phyloP scores from a whole-genome alignment of 768 basidiomycete species.

The Pleurotus tuber-regium region DNA sequence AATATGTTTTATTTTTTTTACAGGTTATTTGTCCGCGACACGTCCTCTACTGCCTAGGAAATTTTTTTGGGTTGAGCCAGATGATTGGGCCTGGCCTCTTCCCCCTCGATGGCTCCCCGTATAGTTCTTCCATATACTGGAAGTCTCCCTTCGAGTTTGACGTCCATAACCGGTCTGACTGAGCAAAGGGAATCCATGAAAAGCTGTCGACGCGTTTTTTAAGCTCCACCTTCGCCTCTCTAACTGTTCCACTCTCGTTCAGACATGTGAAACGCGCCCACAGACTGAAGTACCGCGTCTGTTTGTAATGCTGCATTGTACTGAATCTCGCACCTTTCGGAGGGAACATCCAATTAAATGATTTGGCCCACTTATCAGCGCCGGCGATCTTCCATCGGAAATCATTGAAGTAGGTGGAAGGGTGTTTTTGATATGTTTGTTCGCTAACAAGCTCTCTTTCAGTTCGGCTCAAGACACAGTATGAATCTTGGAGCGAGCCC shows the following conservation, averaged over 20 bases:
- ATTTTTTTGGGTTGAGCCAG: no score
- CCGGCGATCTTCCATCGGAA: slow-evolving; percentile 15
- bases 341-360: slow-evolving; percentile 19
- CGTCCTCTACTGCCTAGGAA: no score
- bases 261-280: slow-evolving; percentile 11
- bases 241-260: not conserved
- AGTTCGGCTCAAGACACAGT: slow-evolving; percentile 12
- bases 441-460: slow-evolving; percentile 12
- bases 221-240: slow-evolving; percentile 7
- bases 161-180: slow-evolving; percentile 18
- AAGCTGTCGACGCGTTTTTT: slow-evolving; percentile 13
- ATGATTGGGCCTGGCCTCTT: no score
- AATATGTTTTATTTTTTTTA: no score
- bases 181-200: slow-evolving; percentile 19
- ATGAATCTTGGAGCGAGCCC: slow-evolving; percentile 9
- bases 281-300: slow-evolving; percentile 5
- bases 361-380: slow-evolving; percentile 12
- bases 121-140: not conserved
- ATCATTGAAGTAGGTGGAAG: slow-evolving; percentile 16
- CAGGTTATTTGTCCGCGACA: no score
- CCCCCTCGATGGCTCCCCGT: not conserved
- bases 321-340: not conserved
- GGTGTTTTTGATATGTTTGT: slow-evolving; percentile 14
- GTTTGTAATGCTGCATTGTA: slow-evolving; percentile 19
- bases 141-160: not conserved